Evolutionary conservation across 768 basidiomycete genomes (phyloP), one percentile per base, ranked within the genome.

Genomic region (Daedaleopsis nitida): DNA sequence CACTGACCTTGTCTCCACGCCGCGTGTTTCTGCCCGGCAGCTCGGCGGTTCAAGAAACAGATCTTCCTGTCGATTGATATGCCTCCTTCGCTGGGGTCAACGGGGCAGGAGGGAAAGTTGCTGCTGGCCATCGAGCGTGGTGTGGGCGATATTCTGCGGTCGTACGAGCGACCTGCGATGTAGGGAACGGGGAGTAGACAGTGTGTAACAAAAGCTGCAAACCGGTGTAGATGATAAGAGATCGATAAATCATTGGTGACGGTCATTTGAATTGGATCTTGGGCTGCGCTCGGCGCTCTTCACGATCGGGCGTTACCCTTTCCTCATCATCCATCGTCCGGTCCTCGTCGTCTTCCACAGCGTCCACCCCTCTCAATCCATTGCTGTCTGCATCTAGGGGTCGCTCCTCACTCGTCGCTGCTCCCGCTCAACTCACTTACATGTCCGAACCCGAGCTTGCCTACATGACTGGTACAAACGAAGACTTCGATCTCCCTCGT

Each of bases 381-480:
- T 59, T 23, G 10, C 62, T 62, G 59, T 57, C 52, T 48, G 43
- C 59, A 52, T 42, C 42, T 37, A 44, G 56, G 62, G 52, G 60
- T 58, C 55, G 55, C 32, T 55, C 52, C 21, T 44, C 51, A 42
- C 45, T 45, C 49, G 52, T 17, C 17, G 56, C 32, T 19, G 45
- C 49, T 50, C 35, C 27, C 14, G 17, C 47, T 55, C 43, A 37
- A 56, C 59, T 37, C 47, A 53, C 62, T 69, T 72, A 70, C 75
- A 89, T 89, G 87, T 88, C 87, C 70, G 86, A 89, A 83, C 82
- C 86, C 72, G 86, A 89, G 78, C 64, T 72, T 61, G 81, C 80
- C 67, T 88, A 86, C 83, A 89, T 90, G 79, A 79, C 81, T 77
- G 85, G 84, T 79, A 75, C 86, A 70, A 89, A 90, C 86, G 89